A percentile compares a stretch with the other conserved stretches of the same genome.
phyloP scores from a whole-genome alignment of 345 rosid species.

The Anastatica hierochuntica region DNA sequence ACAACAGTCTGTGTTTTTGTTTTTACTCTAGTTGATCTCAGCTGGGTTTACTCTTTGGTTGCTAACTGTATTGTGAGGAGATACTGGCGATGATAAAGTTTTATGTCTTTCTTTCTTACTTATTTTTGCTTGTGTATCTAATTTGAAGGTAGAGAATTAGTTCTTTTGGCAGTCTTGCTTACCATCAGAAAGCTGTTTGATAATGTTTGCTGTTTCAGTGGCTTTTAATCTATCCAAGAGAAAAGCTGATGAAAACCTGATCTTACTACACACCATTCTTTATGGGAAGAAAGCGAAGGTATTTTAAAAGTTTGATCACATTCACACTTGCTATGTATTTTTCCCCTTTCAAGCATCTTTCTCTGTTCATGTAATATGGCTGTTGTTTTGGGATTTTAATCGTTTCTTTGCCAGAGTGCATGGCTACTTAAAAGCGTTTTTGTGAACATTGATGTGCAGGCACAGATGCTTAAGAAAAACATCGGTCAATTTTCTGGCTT shows the following conservation, averaged over 20 bases:
- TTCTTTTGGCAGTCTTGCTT: not conserved
- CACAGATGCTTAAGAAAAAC: constrained; percentile 66
- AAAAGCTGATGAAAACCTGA: constrained; percentile 80
- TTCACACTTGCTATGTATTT: not conserved
- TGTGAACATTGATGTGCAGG: constrained; percentile 37
- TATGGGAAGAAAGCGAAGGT: constrained; percentile 98
- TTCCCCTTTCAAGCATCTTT: constrained; percentile 33
- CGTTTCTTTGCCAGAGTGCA: not conserved
- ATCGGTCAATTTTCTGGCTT: constrained; percentile 88
- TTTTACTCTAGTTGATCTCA: not conserved
- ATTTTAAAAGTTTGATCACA: not conserved
- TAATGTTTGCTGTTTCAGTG: constrained; percentile 45
- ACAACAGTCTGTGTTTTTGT: no score
- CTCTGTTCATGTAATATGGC: not conserved
- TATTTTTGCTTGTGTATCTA: not conserved
- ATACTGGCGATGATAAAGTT: not conserved
- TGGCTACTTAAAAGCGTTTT: constrained; percentile 10
- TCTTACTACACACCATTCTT: constrained; percentile 66
- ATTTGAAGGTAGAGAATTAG: not conserved
- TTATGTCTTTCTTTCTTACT: not conserved
- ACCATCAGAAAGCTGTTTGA: no score
- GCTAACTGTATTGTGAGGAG: not conserved
- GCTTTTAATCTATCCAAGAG: constrained; percentile 94
- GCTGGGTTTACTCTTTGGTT: not conserved
- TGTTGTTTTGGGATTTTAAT: not conserved